Evolutionary conservation across 2,329 filamentous ascomycete species (phyloP), one percentile per base, ranked within the genome.

Genomic region (Microdochium trichocladiopsis): DNA sequence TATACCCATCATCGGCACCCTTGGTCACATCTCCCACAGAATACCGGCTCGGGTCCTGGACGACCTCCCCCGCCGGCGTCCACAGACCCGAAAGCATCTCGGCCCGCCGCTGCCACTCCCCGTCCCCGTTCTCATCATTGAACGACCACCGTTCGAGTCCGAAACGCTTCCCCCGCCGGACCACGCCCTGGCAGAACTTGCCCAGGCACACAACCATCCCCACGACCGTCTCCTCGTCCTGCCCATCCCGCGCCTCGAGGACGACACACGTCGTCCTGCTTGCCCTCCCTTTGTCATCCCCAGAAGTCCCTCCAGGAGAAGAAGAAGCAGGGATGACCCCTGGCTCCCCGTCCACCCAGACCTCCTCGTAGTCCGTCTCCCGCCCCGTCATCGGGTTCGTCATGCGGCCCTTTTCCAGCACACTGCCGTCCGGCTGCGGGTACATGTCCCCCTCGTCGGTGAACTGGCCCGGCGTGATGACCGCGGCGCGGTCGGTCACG

Each of bases 281-380:
- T 16, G 5, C 33, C 6, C 16, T 18, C 6, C 41, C 41, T 12
- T 6, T 18, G 6, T 12, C 41, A 4, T 6, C 41, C 18, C n/a
- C 21, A 11, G 9, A 9, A 11, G 11, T 54, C 54, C 5, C 53
- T 52, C 21, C 57, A 52, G 23, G 12, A 47, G 3, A 52, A 21
- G 12, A 47, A 3, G 50, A 51, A 31, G 22, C 53, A 5, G 64
- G 58, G 2, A 62, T 60, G 0, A 66, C 68, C 2, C 68, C 63
- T 2, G 73, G 61, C 2, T 66, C 59, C 2, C 71, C 64, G 43
- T 83, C 78, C 2, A 69, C 64, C 86, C 86, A 89, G 2, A 86
- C 62, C 65, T 90, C 86, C 63, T 88, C 84, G 57, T 91, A 90
- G 1, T 68, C 67, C 10, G 74, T 75, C 37, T 74, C 63, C 1